Percentiles rank a stretch among this genome's conserved stretches.
phyloP scores from a whole-genome alignment of 78 protist species.

The slime mould (Dictyostelium discoideum) region DNA sequence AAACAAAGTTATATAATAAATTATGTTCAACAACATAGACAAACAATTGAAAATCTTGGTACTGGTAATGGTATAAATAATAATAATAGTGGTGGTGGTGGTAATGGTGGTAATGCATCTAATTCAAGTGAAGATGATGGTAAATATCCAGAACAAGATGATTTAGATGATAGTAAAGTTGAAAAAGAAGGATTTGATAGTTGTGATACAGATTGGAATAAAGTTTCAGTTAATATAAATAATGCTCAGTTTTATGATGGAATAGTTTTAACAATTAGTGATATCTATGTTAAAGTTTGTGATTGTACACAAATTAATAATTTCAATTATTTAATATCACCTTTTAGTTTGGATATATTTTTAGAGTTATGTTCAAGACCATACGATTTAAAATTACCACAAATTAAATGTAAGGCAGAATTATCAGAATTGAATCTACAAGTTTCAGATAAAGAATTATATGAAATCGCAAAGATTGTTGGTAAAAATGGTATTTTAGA shows the following conservation, averaged over 20 bases:
- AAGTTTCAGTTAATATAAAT: conserved; percentile 17
- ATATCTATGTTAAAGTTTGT: conserved; percentile 35
- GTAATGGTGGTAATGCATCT: too few relatives aligned
- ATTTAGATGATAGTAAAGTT: background rate
- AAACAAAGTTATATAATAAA: conserved; percentile 3
- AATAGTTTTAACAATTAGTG: conserved; percentile 1
- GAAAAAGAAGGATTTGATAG: background rate
- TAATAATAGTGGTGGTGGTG: too few relatives aligned
- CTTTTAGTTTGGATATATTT: conserved; percentile 28
- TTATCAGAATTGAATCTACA: conserved; percentile 33
- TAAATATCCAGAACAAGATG: background rate
- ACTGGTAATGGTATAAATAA: background rate
- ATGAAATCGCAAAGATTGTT: conserved; percentile 56
- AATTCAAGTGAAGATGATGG: background rate
- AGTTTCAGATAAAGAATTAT: conserved; percentile 13
- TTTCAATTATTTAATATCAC: conserved; percentile 19
- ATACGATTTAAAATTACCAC: conserved; percentile 44
- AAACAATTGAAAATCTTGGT: background rate
- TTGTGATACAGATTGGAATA: conserved; percentile 43
- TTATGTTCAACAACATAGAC: conserved; percentile 10
- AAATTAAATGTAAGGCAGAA: conserved; percentile 35
- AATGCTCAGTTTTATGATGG: conserved; percentile 77
- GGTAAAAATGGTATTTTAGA: conserved; percentile 60
- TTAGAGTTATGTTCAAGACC: conserved; percentile 61
- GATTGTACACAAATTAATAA: conserved; percentile 19